Evolutionary conservation across 2,329 filamentous ascomycete species (phyloP).

Genomic region (Dactylellina sp.): DNA sequence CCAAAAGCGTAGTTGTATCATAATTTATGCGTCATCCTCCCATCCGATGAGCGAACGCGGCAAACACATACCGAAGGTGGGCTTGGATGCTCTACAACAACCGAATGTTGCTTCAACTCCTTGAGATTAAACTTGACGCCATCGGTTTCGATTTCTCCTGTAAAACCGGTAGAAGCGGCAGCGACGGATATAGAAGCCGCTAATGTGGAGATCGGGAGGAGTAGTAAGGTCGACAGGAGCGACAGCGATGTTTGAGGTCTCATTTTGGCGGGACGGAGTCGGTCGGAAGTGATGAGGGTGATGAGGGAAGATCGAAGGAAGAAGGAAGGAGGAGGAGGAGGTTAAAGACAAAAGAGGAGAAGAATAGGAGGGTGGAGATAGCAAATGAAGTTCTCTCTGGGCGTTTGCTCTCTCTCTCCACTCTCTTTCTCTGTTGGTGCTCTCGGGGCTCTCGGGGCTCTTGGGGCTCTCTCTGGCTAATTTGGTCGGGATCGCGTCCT

Average conservation of each 20-base stretch:
- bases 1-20: not conserved
- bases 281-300: conserved; percentile 30
- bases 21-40: conserved; percentile 25
- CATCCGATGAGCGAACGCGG: too few species aligned
- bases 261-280: conserved; percentile 32
- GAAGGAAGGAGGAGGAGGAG: conserved; percentile 20
- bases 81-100: conserved; percentile 23
- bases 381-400: conserved; percentile 43
- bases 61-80: conserved; percentile 31
- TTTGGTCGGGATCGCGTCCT: conserved; percentile 55
- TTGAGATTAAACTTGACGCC: conserved; percentile 58
- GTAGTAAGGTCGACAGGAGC: conserved; percentile 55
- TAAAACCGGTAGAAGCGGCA: conserved; percentile 27
- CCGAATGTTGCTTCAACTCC: conserved; percentile 54
- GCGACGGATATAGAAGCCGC: conserved; percentile 32
- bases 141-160: conserved; percentile 54
- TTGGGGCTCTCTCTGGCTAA: conserved; percentile 47
- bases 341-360: conserved; percentile 14
- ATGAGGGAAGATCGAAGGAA: conserved; percentile 5
- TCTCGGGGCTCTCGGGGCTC: conserved; percentile 8
- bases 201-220: conserved; percentile 55
- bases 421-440: conserved; percentile 6
- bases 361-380: conserved; percentile 36
- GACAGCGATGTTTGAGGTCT: conserved; percentile 47
- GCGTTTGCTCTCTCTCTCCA: conserved; percentile 12